Percentiles rank a stretch among this genome's conserved stretches.
These are phyloP conservation scores for Aspergillus bombycis DNA, from an alignment of 2,329 filamentous ascomycete species.

Conservation along the genomic window DNA sequence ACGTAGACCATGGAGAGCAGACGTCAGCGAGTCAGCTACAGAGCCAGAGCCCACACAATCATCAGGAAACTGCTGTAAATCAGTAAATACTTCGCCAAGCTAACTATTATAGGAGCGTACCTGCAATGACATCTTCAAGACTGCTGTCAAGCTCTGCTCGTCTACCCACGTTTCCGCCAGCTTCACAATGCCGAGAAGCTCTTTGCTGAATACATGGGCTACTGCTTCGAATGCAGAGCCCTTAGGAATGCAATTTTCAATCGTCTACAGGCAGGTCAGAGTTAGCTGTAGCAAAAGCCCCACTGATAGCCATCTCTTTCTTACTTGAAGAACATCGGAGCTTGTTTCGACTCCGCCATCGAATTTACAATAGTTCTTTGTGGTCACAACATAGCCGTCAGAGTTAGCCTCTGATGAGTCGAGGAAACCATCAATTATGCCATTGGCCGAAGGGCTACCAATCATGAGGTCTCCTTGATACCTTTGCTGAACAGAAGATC, in stretches of 20 bases:
- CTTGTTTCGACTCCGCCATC: background rate
- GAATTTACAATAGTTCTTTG: conserved; percentile 15
- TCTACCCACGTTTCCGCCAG: conserved; percentile 34
- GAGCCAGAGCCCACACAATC: conserved; percentile 24
- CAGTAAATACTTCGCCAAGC: conserved; percentile 19
- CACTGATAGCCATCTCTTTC: background rate
- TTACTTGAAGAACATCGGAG: conserved; percentile 10
- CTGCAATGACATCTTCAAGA: conserved; percentile 37
- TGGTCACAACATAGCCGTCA: background rate
- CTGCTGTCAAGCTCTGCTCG: conserved; percentile 25
- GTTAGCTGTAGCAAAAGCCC: background rate
- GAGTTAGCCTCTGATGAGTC: background rate
- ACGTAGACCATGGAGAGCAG: conserved; percentile 51
- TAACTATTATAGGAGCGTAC: conserved; percentile 25
- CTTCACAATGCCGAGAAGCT: conserved; percentile 42
- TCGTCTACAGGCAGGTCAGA: conserved; percentile 15
- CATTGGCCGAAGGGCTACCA: background rate
- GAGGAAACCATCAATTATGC: conserved; percentile 12
- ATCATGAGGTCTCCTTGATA: conserved; percentile 12
- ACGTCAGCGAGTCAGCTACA: conserved; percentile 48
- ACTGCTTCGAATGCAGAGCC: conserved; percentile 22
- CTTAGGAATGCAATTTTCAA: conserved; percentile 26
- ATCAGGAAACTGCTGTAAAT: conserved; percentile 21
- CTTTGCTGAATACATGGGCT: conserved; percentile 13
- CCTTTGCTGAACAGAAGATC: conserved; percentile 14